Evolutionary conservation across 768 basidiomycete species (phyloP), one percentile per base, ranked within the genome.

Genomic region (Lyophyllum decastes): DNA sequence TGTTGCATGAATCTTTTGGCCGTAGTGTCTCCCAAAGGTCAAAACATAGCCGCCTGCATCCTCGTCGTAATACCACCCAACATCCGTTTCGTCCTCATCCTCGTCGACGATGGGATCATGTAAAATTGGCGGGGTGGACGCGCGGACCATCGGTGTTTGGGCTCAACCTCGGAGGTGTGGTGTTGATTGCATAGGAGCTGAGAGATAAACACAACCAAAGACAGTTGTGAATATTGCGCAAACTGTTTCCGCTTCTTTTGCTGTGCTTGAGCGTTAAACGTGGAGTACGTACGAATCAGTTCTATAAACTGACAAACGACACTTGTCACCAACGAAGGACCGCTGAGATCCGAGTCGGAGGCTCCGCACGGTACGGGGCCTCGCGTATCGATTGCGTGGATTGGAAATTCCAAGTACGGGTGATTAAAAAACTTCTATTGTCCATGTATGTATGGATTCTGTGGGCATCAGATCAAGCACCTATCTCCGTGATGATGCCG

Each of bases 1-100:
- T 21, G 52, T 59, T 7, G 56, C 7, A 27, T 50, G 41, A 21
- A 62, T 48, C 51, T 45, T 59, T 35, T 54, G 51, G 2, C 43
- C 54, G 14, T 3, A 2, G 33, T 55, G 33, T 21, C 49, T 56
- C 21, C 61, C 58, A 33, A 56, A 62, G 14, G 35, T n/a, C 3
- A 56, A 24, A 19, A 49, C 34, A 24, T 49, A 24, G 5, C 58
- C 54, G 10, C 58, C 61, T 1, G 58, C 57, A 17, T 54, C 11
- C 7, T 19, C 12, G 1, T 9, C 51, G 17, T 56, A 49, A 21
- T 41, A 61, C 57, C 57, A 59, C n/a, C n/a, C n/a, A n/a, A n/a
- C n/a, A 6, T 34, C 49, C 9, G 26, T 9, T 26, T 19, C 24
- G 6, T 33, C 25, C 30, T 33, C 25, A 26, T 50, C 49, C 6